Percentiles rank a stretch among this genome's conserved stretches.
phyloP scores from a whole-genome alignment of 2,329 filamentous ascomycete genomes.

The Didymella segeticola region DNA sequence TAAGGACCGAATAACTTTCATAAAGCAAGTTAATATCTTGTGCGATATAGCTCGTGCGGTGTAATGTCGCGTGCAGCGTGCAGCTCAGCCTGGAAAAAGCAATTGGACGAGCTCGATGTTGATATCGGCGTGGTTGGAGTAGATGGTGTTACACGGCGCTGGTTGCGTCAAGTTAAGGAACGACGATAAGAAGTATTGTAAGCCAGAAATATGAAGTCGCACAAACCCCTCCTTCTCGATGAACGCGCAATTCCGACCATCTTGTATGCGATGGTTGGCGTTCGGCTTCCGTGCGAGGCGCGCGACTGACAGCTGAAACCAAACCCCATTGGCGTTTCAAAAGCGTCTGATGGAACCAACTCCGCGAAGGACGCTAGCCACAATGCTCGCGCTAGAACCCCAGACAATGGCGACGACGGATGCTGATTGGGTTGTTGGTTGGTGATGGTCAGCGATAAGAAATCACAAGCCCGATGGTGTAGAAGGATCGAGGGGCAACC shows the following conservation, averaged over 20 bases:
- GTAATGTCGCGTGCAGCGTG: slow-evolving; percentile 17
- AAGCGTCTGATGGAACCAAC: slow-evolving; percentile 11
- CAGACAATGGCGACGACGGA: background rate
- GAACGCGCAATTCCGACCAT: slow-evolving; percentile 11
- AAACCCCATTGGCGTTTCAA: slow-evolving; percentile 8
- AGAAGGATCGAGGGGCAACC: slow-evolving; percentile 1
- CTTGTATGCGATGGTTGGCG: slow-evolving; percentile 14
- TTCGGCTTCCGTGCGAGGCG: slow-evolving; percentile 17
- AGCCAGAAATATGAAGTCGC: slow-evolving; percentile 3
- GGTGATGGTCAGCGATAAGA: slow-evolving; percentile 3
- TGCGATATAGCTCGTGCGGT: slow-evolving; percentile 8
- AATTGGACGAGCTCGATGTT: slow-evolving; percentile 7
- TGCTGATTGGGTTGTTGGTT: slow-evolving; percentile 7
- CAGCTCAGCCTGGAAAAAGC: slow-evolving; percentile 10
- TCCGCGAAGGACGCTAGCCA: slow-evolving; percentile 7
- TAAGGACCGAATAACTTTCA: background rate
- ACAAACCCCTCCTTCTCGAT: slow-evolving; percentile 5
- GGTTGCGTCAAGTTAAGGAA: slow-evolving; percentile 10
- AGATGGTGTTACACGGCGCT: slow-evolving; percentile 10
- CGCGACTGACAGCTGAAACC: slow-evolving; percentile 19
- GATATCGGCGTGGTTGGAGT: slow-evolving; percentile 5
- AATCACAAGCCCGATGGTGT: slow-evolving; percentile 11
- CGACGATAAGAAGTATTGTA: slow-evolving; percentile 7
- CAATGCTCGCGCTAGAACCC: slow-evolving; percentile 6
- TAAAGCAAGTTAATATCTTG: slow-evolving; percentile 7